Evolutionary conservation across 75 land plant species (phyloP).

Genomic region (Selaginella tamariscina): DNA sequence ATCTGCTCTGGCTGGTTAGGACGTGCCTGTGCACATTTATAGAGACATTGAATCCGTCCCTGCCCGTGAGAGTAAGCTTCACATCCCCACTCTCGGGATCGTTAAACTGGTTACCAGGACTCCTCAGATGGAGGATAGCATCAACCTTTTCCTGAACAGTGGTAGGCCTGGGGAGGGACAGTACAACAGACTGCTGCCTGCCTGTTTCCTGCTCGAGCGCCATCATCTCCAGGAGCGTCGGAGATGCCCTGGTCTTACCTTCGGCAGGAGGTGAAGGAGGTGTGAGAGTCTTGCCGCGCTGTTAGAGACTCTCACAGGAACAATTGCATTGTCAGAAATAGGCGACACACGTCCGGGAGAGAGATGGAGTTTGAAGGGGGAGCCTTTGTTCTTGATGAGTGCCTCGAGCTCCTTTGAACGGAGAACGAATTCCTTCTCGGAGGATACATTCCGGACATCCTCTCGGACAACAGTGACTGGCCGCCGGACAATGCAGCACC

Average conservation of each 20-base stretch:
- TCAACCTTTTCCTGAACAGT: not conserved
- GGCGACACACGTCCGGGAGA: not conserved
- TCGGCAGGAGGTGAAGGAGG: slow-evolving; percentile 5
- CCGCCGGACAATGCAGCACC: slow-evolving; percentile 28
- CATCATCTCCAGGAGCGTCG: not conserved
- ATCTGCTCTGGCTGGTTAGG: slow-evolving; percentile 7
- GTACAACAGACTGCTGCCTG: not conserved
- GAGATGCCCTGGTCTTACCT: not conserved
- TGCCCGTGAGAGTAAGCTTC: slow-evolving; percentile 14
- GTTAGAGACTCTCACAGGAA: not conserved
- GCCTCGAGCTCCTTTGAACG: slow-evolving; percentile 11
- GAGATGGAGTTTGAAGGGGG: not conserved
- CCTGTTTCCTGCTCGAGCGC: not conserved
- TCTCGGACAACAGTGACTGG: not conserved
- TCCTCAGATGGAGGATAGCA: not conserved
- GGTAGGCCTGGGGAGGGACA: not conserved
- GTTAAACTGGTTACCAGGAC: slow-evolving; percentile 14
- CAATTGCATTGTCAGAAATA: not conserved
- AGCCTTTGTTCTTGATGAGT: not conserved
- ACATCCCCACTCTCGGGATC: slow-evolving; percentile 8
- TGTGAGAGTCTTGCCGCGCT: not conserved
- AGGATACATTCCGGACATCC: not conserved
- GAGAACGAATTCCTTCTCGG: slow-evolving; percentile 3
- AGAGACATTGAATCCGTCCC: not conserved
- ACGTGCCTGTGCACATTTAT: slow-evolving; percentile 14